A percentile compares a stretch with the other conserved stretches of the same genome.
phyloP scores from a whole-genome alignment of 2,329 filamentous ascomycete species.

The Penicillium sp. region DNA sequence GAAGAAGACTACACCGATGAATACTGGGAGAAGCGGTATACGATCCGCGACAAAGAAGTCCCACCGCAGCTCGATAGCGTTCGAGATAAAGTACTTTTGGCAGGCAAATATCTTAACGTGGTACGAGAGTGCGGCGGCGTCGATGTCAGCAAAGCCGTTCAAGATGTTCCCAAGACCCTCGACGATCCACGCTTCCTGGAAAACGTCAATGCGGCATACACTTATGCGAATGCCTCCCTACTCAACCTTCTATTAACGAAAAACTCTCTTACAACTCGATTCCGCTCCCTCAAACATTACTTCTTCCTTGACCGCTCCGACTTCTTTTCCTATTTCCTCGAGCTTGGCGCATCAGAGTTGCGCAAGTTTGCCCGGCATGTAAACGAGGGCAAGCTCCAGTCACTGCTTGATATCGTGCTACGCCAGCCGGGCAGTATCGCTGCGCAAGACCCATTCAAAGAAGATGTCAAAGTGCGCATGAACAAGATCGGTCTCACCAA shows the following conservation, averaged over 20 bases:
- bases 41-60: constrained; percentile 83
- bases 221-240: constrained; percentile 89
- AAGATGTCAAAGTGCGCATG: constrained; percentile 96
- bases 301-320: constrained; percentile 98
- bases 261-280: constrained; percentile 78
- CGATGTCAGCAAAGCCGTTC: constrained; percentile 81
- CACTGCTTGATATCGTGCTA: constrained; percentile 87
- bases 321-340: constrained; percentile 97
- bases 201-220: constrained; percentile 92
- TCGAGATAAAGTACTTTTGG: constrained; percentile 89
- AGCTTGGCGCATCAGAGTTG: constrained; percentile 82
- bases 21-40: constrained; percentile 98
- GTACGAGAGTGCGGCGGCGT: constrained; percentile 95
- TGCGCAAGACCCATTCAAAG: constrained; percentile 92
- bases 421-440: constrained; percentile 95
- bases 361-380: constrained; percentile 83
- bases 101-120: constrained; percentile 96
- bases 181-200: constrained; percentile 89
- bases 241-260: constrained; percentile 88
- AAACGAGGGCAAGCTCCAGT: constrained; percentile 90
- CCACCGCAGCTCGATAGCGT: constrained; percentile 87
- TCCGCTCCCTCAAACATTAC: constrained; percentile 94
- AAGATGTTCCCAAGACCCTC: constrained; percentile 85
- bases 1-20: constrained; percentile 98
- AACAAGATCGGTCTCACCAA: constrained; percentile 91